Evolutionary conservation across 208 protist genomes (phyloP).

Genomic region (Porcisia hertigi): DNA sequence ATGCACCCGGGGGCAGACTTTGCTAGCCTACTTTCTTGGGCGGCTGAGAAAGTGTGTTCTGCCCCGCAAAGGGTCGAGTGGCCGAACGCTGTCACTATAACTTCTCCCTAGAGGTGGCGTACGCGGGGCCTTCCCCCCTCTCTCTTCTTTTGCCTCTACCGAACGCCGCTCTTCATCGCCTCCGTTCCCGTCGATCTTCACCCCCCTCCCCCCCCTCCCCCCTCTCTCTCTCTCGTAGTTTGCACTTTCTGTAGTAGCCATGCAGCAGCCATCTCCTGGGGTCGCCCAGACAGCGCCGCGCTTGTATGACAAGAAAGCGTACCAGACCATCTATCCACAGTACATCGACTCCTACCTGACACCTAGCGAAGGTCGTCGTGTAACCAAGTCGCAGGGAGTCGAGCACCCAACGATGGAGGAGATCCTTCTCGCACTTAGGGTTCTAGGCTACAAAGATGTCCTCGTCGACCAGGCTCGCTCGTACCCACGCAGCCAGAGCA

Average conservation of each 20-base stretch:
- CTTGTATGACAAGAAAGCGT: conserved; percentile 66
- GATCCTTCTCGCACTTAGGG: conserved; percentile 48
- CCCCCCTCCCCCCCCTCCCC: neutral
- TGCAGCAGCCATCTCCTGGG: conserved; percentile 10
- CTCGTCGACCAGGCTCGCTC: conserved; percentile 51
- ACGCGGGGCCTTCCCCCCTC: neutral
- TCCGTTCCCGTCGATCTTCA: neutral
- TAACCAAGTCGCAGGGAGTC: conserved; percentile 69
- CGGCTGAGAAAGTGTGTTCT: neutral
- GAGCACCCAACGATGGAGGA: conserved; percentile 71
- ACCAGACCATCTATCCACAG: conserved; percentile 86
- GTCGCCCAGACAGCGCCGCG: conserved; percentile 17
- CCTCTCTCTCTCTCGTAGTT: neutral
- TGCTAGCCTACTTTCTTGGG: neutral
- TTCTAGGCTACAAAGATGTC: conserved; percentile 69
- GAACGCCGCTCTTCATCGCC: neutral
- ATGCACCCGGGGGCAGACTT: neutral
- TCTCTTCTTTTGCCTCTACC: too few species aligned
- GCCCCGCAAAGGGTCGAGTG: neutral
- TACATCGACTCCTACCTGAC: conserved; percentile 82
- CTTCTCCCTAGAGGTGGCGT: neutral
- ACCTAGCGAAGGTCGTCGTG: conserved; percentile 70
- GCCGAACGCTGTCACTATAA: neutral
- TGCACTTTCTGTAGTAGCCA: neutral
- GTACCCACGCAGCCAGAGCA: conserved; percentile 68